Evolutionary conservation across 345 rosid genomes (phyloP).

Genomic region (Citropsis articulata): DNA sequence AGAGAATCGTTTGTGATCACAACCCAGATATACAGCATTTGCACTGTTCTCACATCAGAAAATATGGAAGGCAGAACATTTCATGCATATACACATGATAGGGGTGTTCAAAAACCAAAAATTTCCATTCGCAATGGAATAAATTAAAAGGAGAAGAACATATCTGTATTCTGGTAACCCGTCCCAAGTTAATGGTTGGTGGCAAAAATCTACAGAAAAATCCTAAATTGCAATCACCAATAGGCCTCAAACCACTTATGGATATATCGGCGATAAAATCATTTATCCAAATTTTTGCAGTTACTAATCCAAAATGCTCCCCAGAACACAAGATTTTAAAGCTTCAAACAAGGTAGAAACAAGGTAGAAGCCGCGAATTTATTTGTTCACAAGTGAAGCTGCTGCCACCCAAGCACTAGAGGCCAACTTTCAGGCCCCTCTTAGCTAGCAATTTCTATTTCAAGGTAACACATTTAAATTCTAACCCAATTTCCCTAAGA

Average conservation of each 20-base stretch:
- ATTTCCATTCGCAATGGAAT: neutral
- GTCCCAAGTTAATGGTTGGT: neutral
- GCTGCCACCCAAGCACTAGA: neutral
- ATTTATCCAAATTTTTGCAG: neutral
- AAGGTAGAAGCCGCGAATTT: neutral
- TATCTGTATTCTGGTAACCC: neutral
- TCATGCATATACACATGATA: neutral
- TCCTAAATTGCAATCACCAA: neutral
- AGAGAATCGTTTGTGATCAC: neutral
- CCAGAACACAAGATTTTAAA: too few species aligned
- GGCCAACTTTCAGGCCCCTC: neutral
- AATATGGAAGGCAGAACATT: neutral
- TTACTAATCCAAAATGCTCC: neutral
- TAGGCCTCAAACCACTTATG: neutral
- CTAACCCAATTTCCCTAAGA: neutral
- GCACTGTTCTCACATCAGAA: neutral
- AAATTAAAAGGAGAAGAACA: neutral
- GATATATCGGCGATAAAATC: neutral
- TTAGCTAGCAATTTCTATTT: neutral
- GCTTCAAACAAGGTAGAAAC: too few species aligned
- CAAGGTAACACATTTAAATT: neutral
- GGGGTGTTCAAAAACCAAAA: neutral
- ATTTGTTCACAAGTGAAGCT: neutral
- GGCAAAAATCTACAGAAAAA: neutral
- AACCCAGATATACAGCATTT: neutral